Base-by-base conservation (phyloP, 2,329 filamentous ascomycete species). In the Colletotrichum kahawae region DNA sequence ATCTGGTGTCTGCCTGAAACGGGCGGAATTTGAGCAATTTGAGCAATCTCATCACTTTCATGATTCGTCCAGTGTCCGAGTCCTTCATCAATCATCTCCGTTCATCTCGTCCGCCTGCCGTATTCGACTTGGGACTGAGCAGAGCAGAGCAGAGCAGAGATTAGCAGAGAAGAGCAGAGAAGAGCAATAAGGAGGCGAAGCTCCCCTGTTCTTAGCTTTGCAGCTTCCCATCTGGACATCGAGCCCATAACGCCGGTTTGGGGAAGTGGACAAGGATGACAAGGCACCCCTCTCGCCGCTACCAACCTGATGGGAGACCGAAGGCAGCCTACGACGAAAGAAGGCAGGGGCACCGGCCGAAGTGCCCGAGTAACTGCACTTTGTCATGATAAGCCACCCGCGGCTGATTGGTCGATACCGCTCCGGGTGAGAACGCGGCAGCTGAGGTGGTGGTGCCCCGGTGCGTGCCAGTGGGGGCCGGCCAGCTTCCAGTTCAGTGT, bases 1-100 rank as follows among this genome's bases (percentile, higher is more conserved):
- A 64, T 75, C 72, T 68, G 43, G 67, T 59, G 63, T 75, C 33
- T 54, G 13, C 43, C 57, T 75, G 72, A 75, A 75, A 72, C 72
- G 33, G 63, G 29, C 43, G 43, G 69, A 34, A 75, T 72, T 67
- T 33, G 69, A 64, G 63, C 63, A 51, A 13, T 73, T 68, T 33
- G 69, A 59, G 63, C 69, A 51, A 21, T 21, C 43, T 21, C 43
- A 21, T 51, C n/a, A 51, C 38, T 51, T 5, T 24, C 43, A 57
- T 57, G 54, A 57, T 57, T 27, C 21, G 24, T 5, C 21, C 27
- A 31, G 24, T 57, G 54, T 29, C 54, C n/a, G 54, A 57, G 43
- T 24, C 43, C 43, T 51, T 21, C 43, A 24, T 51, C 43, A 21
- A 24, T 21, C 43, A 51, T 51, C 43, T 51, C 43, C 43, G n/a